Conservation (phyloP, 192 early-diverging fungal species). For the Helicostylum pulchrum region DNA sequence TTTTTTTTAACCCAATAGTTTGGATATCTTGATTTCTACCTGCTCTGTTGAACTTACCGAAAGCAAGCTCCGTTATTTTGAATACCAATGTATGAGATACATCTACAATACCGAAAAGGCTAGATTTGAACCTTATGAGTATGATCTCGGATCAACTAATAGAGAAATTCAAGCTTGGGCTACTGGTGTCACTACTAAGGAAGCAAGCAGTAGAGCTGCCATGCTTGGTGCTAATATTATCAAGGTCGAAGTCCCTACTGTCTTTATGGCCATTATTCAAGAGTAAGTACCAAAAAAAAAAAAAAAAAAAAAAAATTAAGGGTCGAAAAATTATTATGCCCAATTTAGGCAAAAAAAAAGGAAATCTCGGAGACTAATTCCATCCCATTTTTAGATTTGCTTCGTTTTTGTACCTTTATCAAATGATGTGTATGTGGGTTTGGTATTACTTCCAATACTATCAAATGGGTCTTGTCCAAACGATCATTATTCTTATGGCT, state of each 20-base stretch:
- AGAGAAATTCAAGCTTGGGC: slow-evolving; percentile 39
- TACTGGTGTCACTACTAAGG: slow-evolving; percentile 47
- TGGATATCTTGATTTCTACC: slow-evolving; percentile 42
- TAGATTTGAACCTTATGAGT: slow-evolving; percentile 55
- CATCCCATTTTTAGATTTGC: slow-evolving; percentile 35
- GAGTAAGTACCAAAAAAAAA: slow-evolving; percentile 40
- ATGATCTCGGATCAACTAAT: slow-evolving; percentile 60
- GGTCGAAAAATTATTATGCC: neutral
- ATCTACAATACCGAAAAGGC: slow-evolving; percentile 49
- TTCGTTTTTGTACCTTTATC: slow-evolving; percentile 59
- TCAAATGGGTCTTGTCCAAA: slow-evolving; percentile 57
- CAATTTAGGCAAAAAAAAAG: no score
- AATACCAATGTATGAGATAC: slow-evolving; percentile 78
- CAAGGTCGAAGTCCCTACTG: slow-evolving; percentile 47
- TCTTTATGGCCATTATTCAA: slow-evolving; percentile 44
- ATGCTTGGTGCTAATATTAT: slow-evolving; percentile 68
- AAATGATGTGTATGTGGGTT: slow-evolving; percentile 67
- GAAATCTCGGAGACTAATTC: neutral
- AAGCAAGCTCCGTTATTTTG: slow-evolving; percentile 55
- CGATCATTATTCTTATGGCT: slow-evolving; percentile 50
- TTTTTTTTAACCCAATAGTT: slow-evolving; percentile 12
- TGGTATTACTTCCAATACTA: slow-evolving; percentile 69
- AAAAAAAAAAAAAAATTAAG: no score
- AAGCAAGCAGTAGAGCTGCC: slow-evolving; percentile 52
- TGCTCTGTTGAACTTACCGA: slow-evolving; percentile 39